Evolutionary conservation across 2,329 filamentous ascomycete genomes (phyloP).

Genomic region (Trematosphaeria pertusa): DNA sequence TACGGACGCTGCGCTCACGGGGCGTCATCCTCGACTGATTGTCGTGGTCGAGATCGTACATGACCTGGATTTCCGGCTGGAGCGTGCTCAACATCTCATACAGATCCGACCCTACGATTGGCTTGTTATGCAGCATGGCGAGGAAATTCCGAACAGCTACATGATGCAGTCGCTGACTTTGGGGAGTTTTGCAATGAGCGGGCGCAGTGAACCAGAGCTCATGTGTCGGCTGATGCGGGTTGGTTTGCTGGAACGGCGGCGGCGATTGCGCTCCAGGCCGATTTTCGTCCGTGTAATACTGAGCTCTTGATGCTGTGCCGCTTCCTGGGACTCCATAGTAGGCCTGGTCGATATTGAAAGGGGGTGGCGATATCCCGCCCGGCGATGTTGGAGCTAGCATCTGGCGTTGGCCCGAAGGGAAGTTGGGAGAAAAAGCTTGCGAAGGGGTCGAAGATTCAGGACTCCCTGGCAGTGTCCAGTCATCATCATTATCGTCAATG

Average conservation of each 20-base stretch:
- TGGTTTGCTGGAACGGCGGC: slow-evolving; percentile 17
- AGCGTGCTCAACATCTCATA: slow-evolving; percentile 69
- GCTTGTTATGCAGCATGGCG: slow-evolving; percentile 68
- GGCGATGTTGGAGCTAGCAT: slow-evolving; percentile 37
- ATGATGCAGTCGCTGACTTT: slow-evolving; percentile 63
- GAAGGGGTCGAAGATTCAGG: slow-evolving; percentile 25
- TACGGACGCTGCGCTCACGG: slow-evolving; percentile 59
- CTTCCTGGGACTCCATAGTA: slow-evolving; percentile 24
- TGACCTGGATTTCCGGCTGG: slow-evolving; percentile 65
- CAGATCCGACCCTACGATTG: slow-evolving; percentile 69
- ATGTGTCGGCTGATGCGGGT: slow-evolving; percentile 38
- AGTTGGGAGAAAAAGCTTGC: slow-evolving; percentile 24
- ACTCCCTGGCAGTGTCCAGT: slow-evolving; percentile 36
- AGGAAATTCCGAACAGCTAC: slow-evolving; percentile 74
- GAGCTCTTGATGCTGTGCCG: slow-evolving; percentile 21
- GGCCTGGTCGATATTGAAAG: slow-evolving; percentile 39
- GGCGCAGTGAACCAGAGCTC: slow-evolving; percentile 70
- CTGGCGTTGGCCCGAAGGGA: slow-evolving; percentile 20
- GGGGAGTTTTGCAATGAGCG: slow-evolving; percentile 52
- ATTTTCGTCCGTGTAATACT: slow-evolving; percentile 22
- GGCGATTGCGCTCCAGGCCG: slow-evolving; percentile 14
- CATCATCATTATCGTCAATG: slow-evolving; percentile 42
- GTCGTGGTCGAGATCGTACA: slow-evolving; percentile 54
- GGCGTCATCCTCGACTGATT: slow-evolving; percentile 33
- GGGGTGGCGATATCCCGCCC: slow-evolving; percentile 33